A percentile compares a stretch with the other conserved stretches of the same genome.
phyloP scores from a whole-genome alignment of 371 early-diverging fungal species.

The Syncephalastrum monosporum region DNA sequence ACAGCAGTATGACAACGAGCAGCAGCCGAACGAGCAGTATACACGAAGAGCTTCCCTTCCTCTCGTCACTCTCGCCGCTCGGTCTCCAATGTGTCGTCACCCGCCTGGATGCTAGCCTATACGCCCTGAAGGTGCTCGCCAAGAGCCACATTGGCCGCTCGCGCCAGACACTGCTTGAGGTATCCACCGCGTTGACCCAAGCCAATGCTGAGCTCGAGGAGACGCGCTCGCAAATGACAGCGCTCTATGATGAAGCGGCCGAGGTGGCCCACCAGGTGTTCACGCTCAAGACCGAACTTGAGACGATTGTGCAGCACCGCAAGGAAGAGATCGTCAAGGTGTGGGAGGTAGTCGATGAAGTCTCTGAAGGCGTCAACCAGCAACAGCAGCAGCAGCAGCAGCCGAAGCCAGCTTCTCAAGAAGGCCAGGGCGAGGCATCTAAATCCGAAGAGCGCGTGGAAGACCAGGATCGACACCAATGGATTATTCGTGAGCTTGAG shows the following conservation, averaged over 20 bases:
- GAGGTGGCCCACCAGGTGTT: slow-evolving; percentile 55
- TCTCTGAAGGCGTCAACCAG: slow-evolving; percentile 36
- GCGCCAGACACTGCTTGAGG: slow-evolving; percentile 39
- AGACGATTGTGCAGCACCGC: slow-evolving; percentile 53
- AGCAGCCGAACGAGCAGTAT: slow-evolving; percentile 4
- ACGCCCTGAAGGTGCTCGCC: slow-evolving; percentile 55
- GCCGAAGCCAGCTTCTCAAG: slow-evolving; percentile 3
- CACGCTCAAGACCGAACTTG: slow-evolving; percentile 53
- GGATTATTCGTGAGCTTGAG: slow-evolving; percentile 58
- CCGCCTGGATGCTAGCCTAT: slow-evolving; percentile 55
- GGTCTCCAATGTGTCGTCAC: slow-evolving; percentile 36
- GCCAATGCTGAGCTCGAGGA: slow-evolving; percentile 53
- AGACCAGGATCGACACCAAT: slow-evolving; percentile 54
- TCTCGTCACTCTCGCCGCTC: slow-evolving; percentile 7
- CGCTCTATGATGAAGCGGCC: slow-evolving; percentile 57
- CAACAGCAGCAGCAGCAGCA: slow-evolving; percentile 11
- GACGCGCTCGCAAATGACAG: slow-evolving; percentile 45
- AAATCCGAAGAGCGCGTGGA: slow-evolving; percentile 24
- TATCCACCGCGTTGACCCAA: slow-evolving; percentile 41
- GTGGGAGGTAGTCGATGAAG: slow-evolving; percentile 64
- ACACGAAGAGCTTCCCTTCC: neutral
- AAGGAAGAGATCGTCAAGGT: slow-evolving; percentile 63
- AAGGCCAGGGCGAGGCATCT: slow-evolving; percentile 10
- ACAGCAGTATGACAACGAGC: slow-evolving; percentile 11
- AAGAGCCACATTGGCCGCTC: slow-evolving; percentile 41